phyloP scores from a whole-genome alignment of 495 filamentous ascomycete species.

The Penicillium bovifimosum region DNA sequence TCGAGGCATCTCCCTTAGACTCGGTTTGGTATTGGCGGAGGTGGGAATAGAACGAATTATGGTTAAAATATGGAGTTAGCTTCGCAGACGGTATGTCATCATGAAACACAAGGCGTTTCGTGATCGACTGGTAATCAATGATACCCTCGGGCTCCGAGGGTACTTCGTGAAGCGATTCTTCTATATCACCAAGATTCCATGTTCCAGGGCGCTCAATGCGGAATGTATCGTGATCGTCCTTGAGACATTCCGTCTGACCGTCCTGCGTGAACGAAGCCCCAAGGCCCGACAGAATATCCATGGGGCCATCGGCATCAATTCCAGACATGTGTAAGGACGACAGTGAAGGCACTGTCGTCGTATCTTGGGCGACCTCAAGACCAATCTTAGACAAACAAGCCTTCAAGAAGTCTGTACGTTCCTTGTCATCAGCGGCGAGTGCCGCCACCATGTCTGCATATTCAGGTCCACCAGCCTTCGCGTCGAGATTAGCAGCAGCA shows the following conservation, averaged over 20 bases:
- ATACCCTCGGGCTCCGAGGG: constrained; percentile 47
- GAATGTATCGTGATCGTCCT: constrained; percentile 82
- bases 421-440: constrained; percentile 63
- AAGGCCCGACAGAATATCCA: constrained; percentile 60
- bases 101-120: constrained; percentile 69
- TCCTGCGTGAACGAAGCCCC: constrained; percentile 61
- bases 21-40: constrained; percentile 61
- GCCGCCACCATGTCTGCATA: constrained; percentile 64
- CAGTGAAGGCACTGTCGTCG: constrained; percentile 68
- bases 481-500: constrained; percentile 69
- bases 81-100: constrained; percentile 62
- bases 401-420: constrained; percentile 70
- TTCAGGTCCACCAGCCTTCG: constrained; percentile 52
- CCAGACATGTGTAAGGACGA: constrained; percentile 83
- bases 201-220: constrained; percentile 59
- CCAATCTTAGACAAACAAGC: constrained; percentile 80
- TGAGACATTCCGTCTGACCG: constrained; percentile 67
- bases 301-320: constrained; percentile 54
- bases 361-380: constrained; percentile 64
- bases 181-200: constrained; percentile 57
- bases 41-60: constrained; percentile 70
- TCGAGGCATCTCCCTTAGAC: constrained; percentile 45
- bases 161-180: constrained; percentile 42
- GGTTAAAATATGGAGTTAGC: constrained; percentile 85
- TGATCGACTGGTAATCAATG: constrained; percentile 66